Percentiles rank a stretch among this genome's conserved stretches.
These are phyloP conservation scores for Pharnaceum exiguum DNA, from an alignment of 148 eudicot species.

Conservation along the genomic window DNA sequence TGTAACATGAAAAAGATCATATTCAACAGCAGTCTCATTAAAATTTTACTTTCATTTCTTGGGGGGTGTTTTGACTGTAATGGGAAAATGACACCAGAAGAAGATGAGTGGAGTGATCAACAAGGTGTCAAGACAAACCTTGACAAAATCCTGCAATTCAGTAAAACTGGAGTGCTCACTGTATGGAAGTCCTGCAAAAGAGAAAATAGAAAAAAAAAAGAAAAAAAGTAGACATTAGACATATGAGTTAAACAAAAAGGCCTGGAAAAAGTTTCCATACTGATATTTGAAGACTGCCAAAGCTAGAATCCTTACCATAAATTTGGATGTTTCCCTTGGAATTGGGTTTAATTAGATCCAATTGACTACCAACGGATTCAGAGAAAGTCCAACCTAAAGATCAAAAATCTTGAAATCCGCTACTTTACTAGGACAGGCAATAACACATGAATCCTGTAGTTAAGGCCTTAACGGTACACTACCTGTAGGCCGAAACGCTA, in stretches of 20 bases:
- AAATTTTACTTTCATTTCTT: background rate
- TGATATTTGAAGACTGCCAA: background rate
- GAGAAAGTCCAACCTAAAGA: conserved; percentile 63
- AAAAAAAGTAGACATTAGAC: background rate
- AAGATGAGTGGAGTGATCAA: background rate
- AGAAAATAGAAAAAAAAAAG: background rate
- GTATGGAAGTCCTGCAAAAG: conserved; percentile 57
- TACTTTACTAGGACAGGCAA: background rate
- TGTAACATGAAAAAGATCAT: background rate
- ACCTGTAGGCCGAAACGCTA: conserved; percentile 76
- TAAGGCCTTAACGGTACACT: background rate
- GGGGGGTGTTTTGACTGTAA: background rate
- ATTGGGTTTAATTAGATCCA: conserved; percentile 56
- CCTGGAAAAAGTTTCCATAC: background rate
- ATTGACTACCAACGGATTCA: conserved; percentile 41
- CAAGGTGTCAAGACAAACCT: conserved; percentile 30
- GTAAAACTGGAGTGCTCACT: conserved; percentile 71
- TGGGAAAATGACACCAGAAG: background rate
- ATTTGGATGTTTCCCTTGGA: conserved; percentile 43
- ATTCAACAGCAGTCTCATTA: background rate
- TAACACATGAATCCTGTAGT: background rate
- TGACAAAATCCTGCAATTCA: conserved; percentile 58
- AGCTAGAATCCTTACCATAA: conserved; percentile 37
- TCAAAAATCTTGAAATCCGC: background rate
- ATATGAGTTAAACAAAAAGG: too few relatives aligned